phyloP scores from a whole-genome alignment of 2,329 filamentous ascomycete species.

The Dendrostoma leiphaemia region DNA sequence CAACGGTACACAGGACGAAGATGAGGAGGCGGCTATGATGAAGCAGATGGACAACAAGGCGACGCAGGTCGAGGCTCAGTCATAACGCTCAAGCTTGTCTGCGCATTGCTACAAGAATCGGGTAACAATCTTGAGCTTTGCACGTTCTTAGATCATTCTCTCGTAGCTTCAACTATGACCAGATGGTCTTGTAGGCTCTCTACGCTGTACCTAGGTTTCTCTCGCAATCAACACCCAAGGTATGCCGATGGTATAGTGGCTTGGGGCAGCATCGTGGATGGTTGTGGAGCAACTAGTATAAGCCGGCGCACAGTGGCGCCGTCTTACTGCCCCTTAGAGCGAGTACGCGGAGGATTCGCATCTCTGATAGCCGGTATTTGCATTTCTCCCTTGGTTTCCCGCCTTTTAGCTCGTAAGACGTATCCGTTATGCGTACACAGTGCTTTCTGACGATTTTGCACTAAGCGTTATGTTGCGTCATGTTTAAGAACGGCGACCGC shows the following conservation, averaged over 20 bases:
- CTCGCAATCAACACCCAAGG: too few relatives aligned
- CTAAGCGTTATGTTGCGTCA: neutral
- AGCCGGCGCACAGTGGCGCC: constrained; percentile 1
- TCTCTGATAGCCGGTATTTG: neutral
- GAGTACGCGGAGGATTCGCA: neutral
- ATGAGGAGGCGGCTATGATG: constrained; percentile 33
- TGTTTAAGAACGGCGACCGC: neutral
- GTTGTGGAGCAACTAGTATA: too few relatives aligned
- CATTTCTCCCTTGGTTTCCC: neutral
- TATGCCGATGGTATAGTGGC: too few relatives aligned
- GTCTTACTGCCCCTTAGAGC: neutral
- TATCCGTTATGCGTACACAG: constrained; percentile 6
- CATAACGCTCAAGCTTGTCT: too few relatives aligned
- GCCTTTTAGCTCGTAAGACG: neutral
- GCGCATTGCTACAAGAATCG: too few relatives aligned
- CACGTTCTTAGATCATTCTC: too few relatives aligned
- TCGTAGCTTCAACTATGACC: too few relatives aligned
- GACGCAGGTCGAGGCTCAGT: constrained; percentile 25
- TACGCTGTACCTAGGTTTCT: too few relatives aligned
- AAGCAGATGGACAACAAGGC: constrained; percentile 35
- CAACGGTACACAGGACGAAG: constrained; percentile 25
- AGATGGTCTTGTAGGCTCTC: too few relatives aligned
- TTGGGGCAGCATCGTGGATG: too few relatives aligned
- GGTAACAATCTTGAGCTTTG: too few relatives aligned
- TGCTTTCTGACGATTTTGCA: neutral